phyloP scores from a whole-genome alignment of 768 basidiomycete species.

The Daedaleopsis sinensis region DNA sequence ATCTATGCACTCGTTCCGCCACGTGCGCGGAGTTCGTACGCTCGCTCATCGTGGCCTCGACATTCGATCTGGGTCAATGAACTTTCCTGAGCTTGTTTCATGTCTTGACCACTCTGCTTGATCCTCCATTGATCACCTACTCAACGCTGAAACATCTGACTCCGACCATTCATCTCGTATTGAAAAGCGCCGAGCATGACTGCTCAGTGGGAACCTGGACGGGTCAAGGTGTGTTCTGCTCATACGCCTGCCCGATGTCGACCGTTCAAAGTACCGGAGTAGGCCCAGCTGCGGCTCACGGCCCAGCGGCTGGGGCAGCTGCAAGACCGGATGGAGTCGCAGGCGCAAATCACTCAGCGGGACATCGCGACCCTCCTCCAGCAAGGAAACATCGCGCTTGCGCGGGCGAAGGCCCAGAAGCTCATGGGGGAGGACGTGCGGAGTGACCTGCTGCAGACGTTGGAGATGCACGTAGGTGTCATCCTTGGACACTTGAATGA shows the following conservation, averaged over 20 bases:
- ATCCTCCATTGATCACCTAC: not conserved
- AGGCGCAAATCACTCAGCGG: constrained; percentile 59
- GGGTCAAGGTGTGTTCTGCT: constrained; percentile 33
- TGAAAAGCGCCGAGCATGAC: constrained; percentile 12
- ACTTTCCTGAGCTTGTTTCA: not conserved
- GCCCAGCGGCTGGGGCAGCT: constrained; percentile 69
- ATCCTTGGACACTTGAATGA: constrained; percentile 61
- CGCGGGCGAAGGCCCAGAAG: constrained; percentile 73
- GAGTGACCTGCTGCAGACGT: constrained; percentile 61
- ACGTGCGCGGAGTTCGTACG: constrained; percentile 2
- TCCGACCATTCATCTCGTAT: not conserved
- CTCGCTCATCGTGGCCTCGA: not conserved
- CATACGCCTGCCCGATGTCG: not conserved
- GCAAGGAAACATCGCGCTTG: constrained; percentile 61
- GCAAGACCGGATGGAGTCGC: constrained; percentile 69
- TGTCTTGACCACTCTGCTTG: not conserved
- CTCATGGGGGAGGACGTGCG: constrained; percentile 63
- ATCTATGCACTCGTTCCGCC: not conserved
- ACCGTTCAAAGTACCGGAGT: not conserved
- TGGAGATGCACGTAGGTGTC: constrained; percentile 70
- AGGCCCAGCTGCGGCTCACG: constrained; percentile 67
- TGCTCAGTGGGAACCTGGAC: constrained; percentile 34
- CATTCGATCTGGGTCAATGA: not conserved
- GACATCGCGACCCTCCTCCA: constrained; percentile 71
- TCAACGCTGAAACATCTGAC: not conserved